phyloP scores from a whole-genome alignment of 1,139 yeast genomes.

The Hyphopichia wangnamkhiaoensis region DNA sequence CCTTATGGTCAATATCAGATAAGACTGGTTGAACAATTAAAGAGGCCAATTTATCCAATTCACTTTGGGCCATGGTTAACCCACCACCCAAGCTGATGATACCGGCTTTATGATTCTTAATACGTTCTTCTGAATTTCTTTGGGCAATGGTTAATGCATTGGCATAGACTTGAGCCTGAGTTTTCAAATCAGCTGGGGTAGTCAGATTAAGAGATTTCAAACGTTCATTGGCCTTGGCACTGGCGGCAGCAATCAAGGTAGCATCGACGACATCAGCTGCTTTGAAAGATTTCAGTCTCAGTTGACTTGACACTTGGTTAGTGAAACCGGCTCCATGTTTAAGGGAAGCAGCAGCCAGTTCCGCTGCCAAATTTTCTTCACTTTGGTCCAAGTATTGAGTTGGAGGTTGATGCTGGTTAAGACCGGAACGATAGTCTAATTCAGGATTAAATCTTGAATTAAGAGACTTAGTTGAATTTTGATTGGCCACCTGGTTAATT shows the following conservation, averaged over 20 bases:
- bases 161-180: constrained; percentile 47
- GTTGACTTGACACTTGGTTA: constrained; percentile 26
- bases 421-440: constrained; percentile 45
- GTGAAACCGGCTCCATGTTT: constrained; percentile 30
- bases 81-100: constrained; percentile 89
- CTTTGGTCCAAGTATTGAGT: constrained; percentile 28
- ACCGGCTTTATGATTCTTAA: constrained; percentile 47
- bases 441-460: constrained; percentile 47
- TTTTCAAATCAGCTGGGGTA: constrained; percentile 36
- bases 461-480: constrained; percentile 42
- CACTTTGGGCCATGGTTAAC: constrained; percentile 69
- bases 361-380: constrained; percentile 39
- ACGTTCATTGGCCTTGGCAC: constrained; percentile 56
- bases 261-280: constrained; percentile 52
- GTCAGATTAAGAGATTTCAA: constrained; percentile 38
- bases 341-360: constrained; percentile 40
- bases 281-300: constrained; percentile 34
- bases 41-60: constrained; percentile 80
- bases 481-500: constrained; percentile 44
- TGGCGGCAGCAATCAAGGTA: constrained; percentile 62
- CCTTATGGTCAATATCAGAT: constrained; percentile 70
- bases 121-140: constrained; percentile 57
- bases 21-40: constrained; percentile 85
- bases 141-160: constrained; percentile 66
- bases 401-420: constrained; percentile 23